Evolutionary conservation across 805 yeast genomes (phyloP), one percentile per base, ranked within the genome.

Genomic region (Candida koratica): DNA sequence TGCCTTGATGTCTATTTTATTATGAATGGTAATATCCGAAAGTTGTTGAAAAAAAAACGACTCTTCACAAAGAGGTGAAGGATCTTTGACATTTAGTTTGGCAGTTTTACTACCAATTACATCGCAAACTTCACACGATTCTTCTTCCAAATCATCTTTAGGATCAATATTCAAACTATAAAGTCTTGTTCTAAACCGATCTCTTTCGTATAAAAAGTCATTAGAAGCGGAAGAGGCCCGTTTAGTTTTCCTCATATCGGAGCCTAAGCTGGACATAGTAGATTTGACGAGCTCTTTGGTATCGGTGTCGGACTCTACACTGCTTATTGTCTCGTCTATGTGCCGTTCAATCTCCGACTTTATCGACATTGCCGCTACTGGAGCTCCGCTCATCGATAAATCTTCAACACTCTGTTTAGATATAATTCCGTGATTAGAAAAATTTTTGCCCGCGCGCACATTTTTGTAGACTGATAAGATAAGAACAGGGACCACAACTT

Each of bases 141-240:
- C 42, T 11, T 35, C 36, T 19, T 24, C 20, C 22, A 27, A 17
- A 24, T 38, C 18, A 24, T 40, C 36, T 13, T 32, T 34, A 7
- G 41, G 25, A 9, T 27, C 46, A 14, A 37, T 37, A 39, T 66
- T 66, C 38, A 66, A 51, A 14, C 55, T 52, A 34, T 56, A 59
- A 18, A 61, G 45, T 15, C 71, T 51, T 9, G 70, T 71, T 26
- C 67, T 46, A 37, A 65, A 64, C 24, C 72, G 45, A 41, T 64
- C 72, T 19, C 71, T 47, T 42, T 67, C 72, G 44, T 60, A 58
- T 5, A 56, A 23, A 14, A 55, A 47, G 42, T 66, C 72, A 41
- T 65, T 65, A 10, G 69, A 64, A 11, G 66, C 40, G 2, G 71
- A 64, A 2, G 63, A 55, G 1, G 69, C 56, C 16, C 72, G 44